These are phyloP conservation scores for Centrapalus pauciflorus DNA, from an alignment of 129 eudicot genomes.

Conservation along the genomic window DNA sequence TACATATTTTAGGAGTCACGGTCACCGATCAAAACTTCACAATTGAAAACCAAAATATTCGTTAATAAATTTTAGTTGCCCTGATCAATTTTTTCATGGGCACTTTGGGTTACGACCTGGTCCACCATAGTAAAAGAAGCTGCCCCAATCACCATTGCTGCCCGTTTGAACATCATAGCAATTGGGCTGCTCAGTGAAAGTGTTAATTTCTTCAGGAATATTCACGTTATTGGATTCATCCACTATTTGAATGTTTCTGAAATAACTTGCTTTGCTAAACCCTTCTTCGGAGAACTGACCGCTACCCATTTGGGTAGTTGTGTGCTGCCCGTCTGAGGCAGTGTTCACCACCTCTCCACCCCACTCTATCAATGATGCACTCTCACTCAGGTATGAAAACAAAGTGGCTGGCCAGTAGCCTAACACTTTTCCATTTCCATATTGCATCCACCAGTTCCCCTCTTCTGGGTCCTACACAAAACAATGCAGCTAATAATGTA, in stretches of 20 bases:
- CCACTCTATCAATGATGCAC: constrained; percentile 79
- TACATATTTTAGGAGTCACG: neutral
- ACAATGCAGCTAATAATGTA: neutral
- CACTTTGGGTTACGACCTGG: constrained; percentile 76
- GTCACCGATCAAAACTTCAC: neutral
- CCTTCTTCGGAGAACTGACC: constrained; percentile 87
- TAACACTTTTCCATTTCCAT: constrained; percentile 64
- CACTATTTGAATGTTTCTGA: constrained; percentile 58
- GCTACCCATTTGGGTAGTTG: constrained; percentile 89
- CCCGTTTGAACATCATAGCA: constrained; percentile 61
- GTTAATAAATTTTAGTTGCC: no score
- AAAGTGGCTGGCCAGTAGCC: constrained; percentile 79
- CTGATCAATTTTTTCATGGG: constrained; percentile 23
- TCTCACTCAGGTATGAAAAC: constrained; percentile 54
- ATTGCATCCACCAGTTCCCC: constrained; percentile 94
- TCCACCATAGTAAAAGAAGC: constrained; percentile 74
- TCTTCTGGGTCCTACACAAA: constrained; percentile 68
- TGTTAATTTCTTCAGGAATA: constrained; percentile 46
- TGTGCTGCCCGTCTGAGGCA: constrained; percentile 67
- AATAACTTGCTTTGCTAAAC: constrained; percentile 63
- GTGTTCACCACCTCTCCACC: constrained; percentile 90
- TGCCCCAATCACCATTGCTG: constrained; percentile 61
- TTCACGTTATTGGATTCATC: constrained; percentile 61
- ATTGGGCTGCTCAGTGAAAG: constrained; percentile 66
- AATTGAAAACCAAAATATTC: neutral